These are phyloP conservation scores for Cutaneotrichosporon curvatum DNA, from an alignment of 1,284 basidiomycete species.

Conservation along the genomic window DNA sequence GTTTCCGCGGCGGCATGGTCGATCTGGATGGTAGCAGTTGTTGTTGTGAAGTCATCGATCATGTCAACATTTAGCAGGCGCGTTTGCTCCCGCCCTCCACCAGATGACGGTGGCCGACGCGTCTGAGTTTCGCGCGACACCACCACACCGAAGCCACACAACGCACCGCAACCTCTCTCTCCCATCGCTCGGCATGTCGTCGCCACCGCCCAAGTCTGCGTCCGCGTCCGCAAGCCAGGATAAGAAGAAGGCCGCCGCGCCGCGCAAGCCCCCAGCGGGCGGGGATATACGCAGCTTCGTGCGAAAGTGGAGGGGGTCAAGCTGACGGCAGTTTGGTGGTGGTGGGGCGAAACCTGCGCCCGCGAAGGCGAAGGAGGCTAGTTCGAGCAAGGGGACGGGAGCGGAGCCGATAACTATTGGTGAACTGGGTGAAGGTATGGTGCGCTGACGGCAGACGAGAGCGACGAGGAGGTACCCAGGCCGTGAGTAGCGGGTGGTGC, in stretches of 20 bases:
- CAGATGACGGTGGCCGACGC: constrained; percentile 15
- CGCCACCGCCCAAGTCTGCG: constrained; percentile 7
- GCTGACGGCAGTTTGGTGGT: constrained; percentile 9
- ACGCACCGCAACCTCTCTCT: no score
- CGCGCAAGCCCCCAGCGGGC: constrained; percentile 8
- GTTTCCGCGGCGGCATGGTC: background rate
- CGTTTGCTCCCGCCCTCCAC: constrained; percentile 10
- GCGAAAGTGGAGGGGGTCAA: constrained; percentile 1
- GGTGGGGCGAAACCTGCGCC: constrained; percentile 25
- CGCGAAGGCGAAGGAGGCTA: background rate
- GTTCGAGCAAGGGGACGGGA: background rate
- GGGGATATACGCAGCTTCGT: constrained; percentile 28
- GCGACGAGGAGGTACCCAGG: constrained; percentile 32
- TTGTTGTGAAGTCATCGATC: background rate
- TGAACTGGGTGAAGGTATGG: background rate
- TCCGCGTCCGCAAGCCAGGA: constrained; percentile 20
- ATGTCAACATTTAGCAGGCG: no score
- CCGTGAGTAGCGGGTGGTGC: constrained; percentile 9
- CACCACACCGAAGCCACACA: no score
- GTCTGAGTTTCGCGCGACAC: no score
- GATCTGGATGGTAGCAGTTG: no score
- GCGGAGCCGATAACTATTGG: constrained; percentile 10
- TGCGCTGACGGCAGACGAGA: constrained; percentile 25
- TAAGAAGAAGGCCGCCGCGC: constrained; percentile 4
- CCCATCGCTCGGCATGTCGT: no score